Evolutionary conservation across 768 basidiomycete species (phyloP).

Genomic region (Leucosporidium scottii): DNA sequence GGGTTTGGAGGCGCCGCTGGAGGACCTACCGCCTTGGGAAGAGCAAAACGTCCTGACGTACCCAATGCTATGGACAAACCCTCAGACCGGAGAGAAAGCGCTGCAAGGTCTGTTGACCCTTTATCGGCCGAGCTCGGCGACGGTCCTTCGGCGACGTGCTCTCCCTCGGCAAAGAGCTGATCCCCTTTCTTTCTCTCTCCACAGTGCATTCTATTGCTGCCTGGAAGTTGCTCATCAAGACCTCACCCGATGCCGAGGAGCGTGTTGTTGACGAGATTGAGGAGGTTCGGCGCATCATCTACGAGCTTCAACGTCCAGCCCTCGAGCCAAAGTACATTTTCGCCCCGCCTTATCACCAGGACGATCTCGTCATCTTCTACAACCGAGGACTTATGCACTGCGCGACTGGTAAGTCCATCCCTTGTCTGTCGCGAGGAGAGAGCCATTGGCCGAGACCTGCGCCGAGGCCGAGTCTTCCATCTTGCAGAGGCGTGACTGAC

Average conservation of each 20-base stretch:
- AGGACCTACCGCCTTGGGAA: background rate
- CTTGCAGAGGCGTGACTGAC: too few relatives aligned
- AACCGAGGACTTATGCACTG: background rate
- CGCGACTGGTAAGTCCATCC: too few relatives aligned
- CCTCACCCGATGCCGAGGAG: background rate
- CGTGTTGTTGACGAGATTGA: background rate
- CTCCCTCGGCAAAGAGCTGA: too few relatives aligned
- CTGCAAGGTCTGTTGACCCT: background rate
- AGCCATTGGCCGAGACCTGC: too few relatives aligned
- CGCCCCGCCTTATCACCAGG: background rate
- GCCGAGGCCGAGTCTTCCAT: too few relatives aligned
- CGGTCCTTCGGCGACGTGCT: too few relatives aligned
- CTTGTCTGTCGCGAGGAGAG: too few relatives aligned
- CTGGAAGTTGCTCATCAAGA: background rate
- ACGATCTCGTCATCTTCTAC: conserved; percentile 9
- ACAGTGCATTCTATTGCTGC: background rate
- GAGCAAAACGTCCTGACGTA: background rate
- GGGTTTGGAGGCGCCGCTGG: background rate
- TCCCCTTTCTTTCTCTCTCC: too few relatives aligned
- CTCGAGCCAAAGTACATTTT: background rate
- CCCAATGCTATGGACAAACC: background rate
- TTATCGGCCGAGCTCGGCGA: too few relatives aligned
- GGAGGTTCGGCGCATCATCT: too few relatives aligned
- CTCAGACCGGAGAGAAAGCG: background rate
- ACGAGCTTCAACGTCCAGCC: background rate